These are phyloP conservation scores for Echinochloa phyllopogon DNA, from an alignment of 176 grass and related monocot genomes.

Conservation along the genomic window DNA sequence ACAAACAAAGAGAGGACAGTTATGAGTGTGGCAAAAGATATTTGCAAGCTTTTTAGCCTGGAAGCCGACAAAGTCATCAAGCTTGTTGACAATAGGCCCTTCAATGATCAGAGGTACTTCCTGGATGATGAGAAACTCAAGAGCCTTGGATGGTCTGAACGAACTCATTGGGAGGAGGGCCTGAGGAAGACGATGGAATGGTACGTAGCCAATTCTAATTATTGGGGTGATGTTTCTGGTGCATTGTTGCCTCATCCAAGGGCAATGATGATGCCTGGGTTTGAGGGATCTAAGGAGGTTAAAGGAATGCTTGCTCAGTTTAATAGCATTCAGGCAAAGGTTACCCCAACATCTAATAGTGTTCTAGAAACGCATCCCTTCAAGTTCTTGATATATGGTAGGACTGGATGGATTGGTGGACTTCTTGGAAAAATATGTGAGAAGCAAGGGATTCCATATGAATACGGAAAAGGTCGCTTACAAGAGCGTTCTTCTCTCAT, in stretches of 20 bases:
- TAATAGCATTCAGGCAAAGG: slow-evolving; percentile 52
- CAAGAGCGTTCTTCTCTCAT: slow-evolving; percentile 61
- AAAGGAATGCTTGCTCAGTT: slow-evolving; percentile 62
- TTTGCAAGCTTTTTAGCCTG: slow-evolving; percentile 74
- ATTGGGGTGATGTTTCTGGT: slow-evolving; percentile 85
- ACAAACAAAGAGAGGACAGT: slow-evolving; percentile 85
- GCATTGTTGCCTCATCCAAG: slow-evolving; percentile 80
- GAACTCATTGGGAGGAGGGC: slow-evolving; percentile 77
- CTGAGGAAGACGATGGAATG: slow-evolving; percentile 84
- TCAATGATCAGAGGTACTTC: slow-evolving; percentile 89
- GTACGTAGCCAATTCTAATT: slow-evolving; percentile 71
- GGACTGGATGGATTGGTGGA: slow-evolving; percentile 77
- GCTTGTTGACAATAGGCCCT: slow-evolving; percentile 81
- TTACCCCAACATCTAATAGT: slow-evolving; percentile 46
- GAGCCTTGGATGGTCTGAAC: slow-evolving; percentile 66
- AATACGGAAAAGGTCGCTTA: slow-evolving; percentile 75
- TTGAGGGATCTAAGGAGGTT: slow-evolving; percentile 59
- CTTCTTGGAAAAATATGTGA: slow-evolving; percentile 87
- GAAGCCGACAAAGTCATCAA: slow-evolving; percentile 73
- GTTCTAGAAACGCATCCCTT: slow-evolving; percentile 30
- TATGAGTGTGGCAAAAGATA: slow-evolving; percentile 79
- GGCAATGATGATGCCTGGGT: slow-evolving; percentile 78
- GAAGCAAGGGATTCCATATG: slow-evolving; percentile 69
- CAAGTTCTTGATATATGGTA: slow-evolving; percentile 81
- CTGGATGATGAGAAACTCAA: slow-evolving; percentile 79